Evolutionary conservation across 1,284 basidiomycete species (phyloP).

Genomic region (Ceratobasidium sp.): DNA sequence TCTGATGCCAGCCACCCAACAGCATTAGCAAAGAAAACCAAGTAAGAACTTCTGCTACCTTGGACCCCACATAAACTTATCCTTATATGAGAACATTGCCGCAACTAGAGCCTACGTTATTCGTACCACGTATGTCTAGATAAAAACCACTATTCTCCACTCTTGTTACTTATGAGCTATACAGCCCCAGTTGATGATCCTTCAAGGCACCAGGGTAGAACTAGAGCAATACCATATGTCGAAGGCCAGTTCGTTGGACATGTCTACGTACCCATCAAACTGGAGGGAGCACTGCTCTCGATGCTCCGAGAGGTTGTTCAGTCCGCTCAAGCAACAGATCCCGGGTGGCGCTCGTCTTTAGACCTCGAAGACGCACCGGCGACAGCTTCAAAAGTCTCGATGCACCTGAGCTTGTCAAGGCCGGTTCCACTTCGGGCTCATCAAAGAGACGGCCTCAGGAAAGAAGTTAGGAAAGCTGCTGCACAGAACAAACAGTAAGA

Average conservation of each 20-base stretch:
- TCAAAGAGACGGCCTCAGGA: conserved; percentile 72
- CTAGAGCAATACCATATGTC: conserved; percentile 72
- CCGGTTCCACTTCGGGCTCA: conserved; percentile 78
- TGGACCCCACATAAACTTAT: neutral
- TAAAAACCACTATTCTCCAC: neutral
- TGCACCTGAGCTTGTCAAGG: conserved; percentile 75
- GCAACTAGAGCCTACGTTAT: conserved; percentile 11
- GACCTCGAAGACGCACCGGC: conserved; percentile 41
- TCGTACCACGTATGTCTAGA: neutral
- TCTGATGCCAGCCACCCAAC: neutral
- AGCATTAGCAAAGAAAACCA: neutral
- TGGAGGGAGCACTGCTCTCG: conserved; percentile 56
- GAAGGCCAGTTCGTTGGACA: conserved; percentile 81
- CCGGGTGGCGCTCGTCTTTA: conserved; percentile 59
- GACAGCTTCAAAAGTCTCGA: conserved; percentile 53
- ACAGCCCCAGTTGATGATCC: conserved; percentile 66
- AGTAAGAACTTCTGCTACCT: neutral
- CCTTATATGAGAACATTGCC: neutral
- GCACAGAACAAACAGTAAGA: conserved; percentile 57
- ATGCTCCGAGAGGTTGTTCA: conserved; percentile 60
- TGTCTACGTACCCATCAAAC: conserved; percentile 68
- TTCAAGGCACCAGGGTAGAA: conserved; percentile 77
- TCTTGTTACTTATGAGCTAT: neutral
- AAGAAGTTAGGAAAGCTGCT: conserved; percentile 61
- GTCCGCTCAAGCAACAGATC: conserved; percentile 55